Evolutionary conservation across 768 basidiomycete genomes (phyloP), one percentile per base, ranked within the genome.

Genomic region (Leucosporidium scottii): DNA sequence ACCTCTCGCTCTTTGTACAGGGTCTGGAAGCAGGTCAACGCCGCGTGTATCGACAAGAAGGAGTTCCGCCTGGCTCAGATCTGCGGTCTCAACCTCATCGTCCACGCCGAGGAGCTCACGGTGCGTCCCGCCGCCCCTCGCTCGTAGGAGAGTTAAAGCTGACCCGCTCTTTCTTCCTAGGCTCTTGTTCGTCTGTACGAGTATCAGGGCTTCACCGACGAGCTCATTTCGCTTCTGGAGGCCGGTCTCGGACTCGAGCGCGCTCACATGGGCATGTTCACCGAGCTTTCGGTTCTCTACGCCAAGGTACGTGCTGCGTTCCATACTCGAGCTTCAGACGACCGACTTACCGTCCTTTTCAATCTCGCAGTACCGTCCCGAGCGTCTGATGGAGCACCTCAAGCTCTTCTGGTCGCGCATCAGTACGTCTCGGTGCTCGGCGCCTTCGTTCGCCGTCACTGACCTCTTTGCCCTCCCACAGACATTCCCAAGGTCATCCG

Each of bases 1-100:
- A 10, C 31, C 17, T 28, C n/a, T 30, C 8, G 49, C 23, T 0
- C 28, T 13, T 36, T 31, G 21, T 23, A 18, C 44, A 91, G 90
- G 80, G 96, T 98, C n/a, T 99, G 96, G 96, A 98, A 97, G 80
- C 96, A 98, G 78, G 96, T 99, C 60, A 94, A 98, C 73, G 89
- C 92, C 28, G 96, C 96, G 50, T 99, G 96, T 80, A 87, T 99
- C 65, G 94, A 96, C 81, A 98, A 98, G 82, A 81, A 84, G 63
- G 96, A 99, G 78, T 98, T 98, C 85, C 88, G 93, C 67, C 79
- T 98, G 78, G 94, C 96, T 44, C 93, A 98, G 84, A 98, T 99
- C 75, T 98, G 94, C 77, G 96, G 93, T 84, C 86, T 98, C 71
- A 90, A 99, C 78, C 89, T 99, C 75, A 87, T 99, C 70, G 96